Percentiles rank a stretch among this genome's conserved stretches.
phyloP scores from a whole-genome alignment of 257 asterid genomes.

The Cynanchum wilfordii region DNA sequence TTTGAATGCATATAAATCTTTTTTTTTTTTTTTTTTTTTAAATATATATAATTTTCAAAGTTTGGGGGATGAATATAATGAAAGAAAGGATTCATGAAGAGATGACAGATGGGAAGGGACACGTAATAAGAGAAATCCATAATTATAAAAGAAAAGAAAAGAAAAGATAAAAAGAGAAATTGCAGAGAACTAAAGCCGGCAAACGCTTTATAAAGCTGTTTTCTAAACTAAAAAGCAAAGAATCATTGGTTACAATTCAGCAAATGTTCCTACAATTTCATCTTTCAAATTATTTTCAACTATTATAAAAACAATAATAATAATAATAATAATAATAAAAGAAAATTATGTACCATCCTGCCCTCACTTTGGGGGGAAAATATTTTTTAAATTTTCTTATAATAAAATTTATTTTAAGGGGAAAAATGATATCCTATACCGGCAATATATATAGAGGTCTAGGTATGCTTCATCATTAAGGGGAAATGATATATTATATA shows the following conservation, averaged over 20 bases:
- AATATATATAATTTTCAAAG: neutral
- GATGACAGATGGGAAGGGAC: neutral
- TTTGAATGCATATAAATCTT: no score
- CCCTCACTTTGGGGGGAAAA: neutral
- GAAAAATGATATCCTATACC: neutral
- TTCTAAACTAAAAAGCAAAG: neutral
- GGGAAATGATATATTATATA: no score
- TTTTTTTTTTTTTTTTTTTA: neutral
- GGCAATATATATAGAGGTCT: no score
- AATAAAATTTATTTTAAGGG: neutral
- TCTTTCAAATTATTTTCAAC: neutral
- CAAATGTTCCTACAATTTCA: neutral
- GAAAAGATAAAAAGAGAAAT: no score
- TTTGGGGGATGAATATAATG: neutral
- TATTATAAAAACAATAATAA: neutral
- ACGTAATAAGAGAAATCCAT: neutral
- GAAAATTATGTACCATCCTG: neutral
- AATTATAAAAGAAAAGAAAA: neutral
- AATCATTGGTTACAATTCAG: neutral
- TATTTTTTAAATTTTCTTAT: no score
- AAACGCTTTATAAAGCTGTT: slow-evolving; percentile 4
- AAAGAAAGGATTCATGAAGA: neutral
- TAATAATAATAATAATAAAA: no score
- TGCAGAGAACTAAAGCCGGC: slow-evolving; percentile 12
- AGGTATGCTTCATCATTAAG: no score